Evolutionary conservation across 805 yeast species (phyloP).

Genomic region (Metschnikowia cubensis): DNA sequence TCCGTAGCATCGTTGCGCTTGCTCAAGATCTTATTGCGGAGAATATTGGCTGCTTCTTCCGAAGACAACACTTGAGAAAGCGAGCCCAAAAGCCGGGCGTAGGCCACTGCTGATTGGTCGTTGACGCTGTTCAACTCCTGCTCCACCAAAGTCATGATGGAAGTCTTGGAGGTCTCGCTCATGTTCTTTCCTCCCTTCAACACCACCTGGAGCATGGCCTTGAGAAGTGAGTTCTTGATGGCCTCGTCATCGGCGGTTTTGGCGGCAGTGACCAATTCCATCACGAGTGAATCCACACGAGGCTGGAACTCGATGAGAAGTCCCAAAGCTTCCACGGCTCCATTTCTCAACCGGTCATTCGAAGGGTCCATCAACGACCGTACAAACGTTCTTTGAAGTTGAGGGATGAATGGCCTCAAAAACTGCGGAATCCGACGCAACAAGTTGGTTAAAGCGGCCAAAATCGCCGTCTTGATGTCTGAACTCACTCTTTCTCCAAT

Average conservation of each 20-base stretch:
- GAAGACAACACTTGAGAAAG: slow-evolving; percentile 60
- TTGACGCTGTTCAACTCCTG: slow-evolving; percentile 51
- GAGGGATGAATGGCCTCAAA: slow-evolving; percentile 94
- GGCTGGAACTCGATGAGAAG: slow-evolving; percentile 86
- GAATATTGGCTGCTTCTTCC: slow-evolving; percentile 60
- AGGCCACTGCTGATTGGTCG: slow-evolving; percentile 66
- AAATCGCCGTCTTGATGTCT: slow-evolving; percentile 91
- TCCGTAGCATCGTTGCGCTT: slow-evolving; percentile 45
- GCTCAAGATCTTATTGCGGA: slow-evolving; percentile 55
- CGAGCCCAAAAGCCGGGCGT: slow-evolving; percentile 76
- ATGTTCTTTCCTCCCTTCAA: slow-evolving; percentile 72
- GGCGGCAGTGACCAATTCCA: slow-evolving; percentile 77
- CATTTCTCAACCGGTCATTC: slow-evolving; percentile 66
- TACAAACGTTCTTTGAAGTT: slow-evolving; percentile 93
- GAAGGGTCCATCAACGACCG: slow-evolving; percentile 79
- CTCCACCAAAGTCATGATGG: slow-evolving; percentile 70
- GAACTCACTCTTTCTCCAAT: slow-evolving; percentile 92
- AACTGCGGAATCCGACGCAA: slow-evolving; percentile 83
- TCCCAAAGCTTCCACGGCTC: slow-evolving; percentile 90
- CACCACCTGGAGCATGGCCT: slow-evolving; percentile 80
- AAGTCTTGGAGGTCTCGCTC: slow-evolving; percentile 65
- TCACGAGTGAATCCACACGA: slow-evolving; percentile 86
- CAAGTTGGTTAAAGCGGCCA: slow-evolving; percentile 75
- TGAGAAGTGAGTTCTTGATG: slow-evolving; percentile 80
- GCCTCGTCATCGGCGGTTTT: slow-evolving; percentile 61